phyloP scores from a whole-genome alignment of 768 basidiomycete genomes.

The Paxillus ammoniavirescens region DNA sequence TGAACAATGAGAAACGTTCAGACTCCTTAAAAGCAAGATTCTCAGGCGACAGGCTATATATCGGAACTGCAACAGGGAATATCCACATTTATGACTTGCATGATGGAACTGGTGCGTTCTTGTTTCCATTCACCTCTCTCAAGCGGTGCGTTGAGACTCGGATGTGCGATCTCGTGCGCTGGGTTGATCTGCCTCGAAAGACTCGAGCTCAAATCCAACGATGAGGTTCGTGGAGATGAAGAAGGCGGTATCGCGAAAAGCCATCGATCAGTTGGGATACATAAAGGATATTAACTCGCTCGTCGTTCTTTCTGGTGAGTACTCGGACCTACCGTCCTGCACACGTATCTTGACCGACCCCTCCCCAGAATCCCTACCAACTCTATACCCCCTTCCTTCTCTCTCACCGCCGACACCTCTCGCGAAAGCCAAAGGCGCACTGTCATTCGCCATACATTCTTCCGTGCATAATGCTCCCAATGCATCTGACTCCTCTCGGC shows the following conservation, averaged over 20 bases:
- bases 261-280: slow-evolving; percentile 87
- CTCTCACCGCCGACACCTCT: slow-evolving; percentile 71
- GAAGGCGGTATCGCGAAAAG: slow-evolving; percentile 59
- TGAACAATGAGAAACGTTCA: not conserved
- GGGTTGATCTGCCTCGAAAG: slow-evolving; percentile 3
- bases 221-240: slow-evolving; percentile 57
- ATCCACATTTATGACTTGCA: slow-evolving; percentile 51
- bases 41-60: slow-evolving; percentile 57
- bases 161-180: not conserved
- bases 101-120: slow-evolving; percentile 35
- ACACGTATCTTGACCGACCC: slow-evolving; percentile 1
- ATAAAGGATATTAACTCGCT: slow-evolving; percentile 86
- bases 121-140: slow-evolving; percentile 19
- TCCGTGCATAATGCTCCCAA: slow-evolving; percentile 45
- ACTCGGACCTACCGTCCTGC: slow-evolving; percentile 13
- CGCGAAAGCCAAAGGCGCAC: slow-evolving; percentile 72
- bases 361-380: slow-evolving; percentile 62
- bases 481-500: slow-evolving; percentile 8
- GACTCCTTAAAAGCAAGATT: not conserved
- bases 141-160: not conserved
- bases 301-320: slow-evolving; percentile 75
- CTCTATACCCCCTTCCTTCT: slow-evolving; percentile 73
- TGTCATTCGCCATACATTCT: slow-evolving; percentile 78
- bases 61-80: slow-evolving; percentile 58
- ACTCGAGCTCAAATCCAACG: not conserved